Conservation (phyloP, 2,329 filamentous ascomycete species). For the Xylariaceae sp. region DNA sequence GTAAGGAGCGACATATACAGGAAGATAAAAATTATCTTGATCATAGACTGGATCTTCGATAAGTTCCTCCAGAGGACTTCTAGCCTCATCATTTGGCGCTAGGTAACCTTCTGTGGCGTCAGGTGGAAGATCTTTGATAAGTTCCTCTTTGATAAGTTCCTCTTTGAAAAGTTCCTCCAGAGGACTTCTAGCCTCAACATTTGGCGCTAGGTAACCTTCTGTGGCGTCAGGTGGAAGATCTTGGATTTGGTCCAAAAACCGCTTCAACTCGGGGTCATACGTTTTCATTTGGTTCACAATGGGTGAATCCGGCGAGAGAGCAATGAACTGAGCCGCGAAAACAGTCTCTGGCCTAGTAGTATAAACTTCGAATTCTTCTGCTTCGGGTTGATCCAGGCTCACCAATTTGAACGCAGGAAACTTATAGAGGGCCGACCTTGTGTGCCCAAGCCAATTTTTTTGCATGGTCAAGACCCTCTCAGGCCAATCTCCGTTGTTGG, state of each 20-base stretch:
- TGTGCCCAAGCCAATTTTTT: slow-evolving; percentile 85
- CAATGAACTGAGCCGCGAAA: slow-evolving; percentile 85
- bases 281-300: slow-evolving; percentile 64
- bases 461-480: slow-evolving; percentile 83
- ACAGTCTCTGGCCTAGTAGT: slow-evolving; percentile 86
- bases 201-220: slow-evolving; percentile 68
- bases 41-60: slow-evolving; percentile 52
- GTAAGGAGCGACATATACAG: slow-evolving; percentile 82
- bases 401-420: slow-evolving; percentile 61
- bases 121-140: slow-evolving; percentile 56
- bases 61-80: slow-evolving; percentile 66
- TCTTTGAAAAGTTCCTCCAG: slow-evolving; percentile 45
- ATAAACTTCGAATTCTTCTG: slow-evolving; percentile 68
- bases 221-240: slow-evolving; percentile 59
- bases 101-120: slow-evolving; percentile 70
- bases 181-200: slow-evolving; percentile 66
- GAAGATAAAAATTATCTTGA: slow-evolving; percentile 61
- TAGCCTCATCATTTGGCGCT: slow-evolving; percentile 62
- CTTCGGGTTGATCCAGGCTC: slow-evolving; percentile 26
- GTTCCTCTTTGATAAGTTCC: slow-evolving; percentile 59
- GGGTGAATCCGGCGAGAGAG: slow-evolving; percentile 73
- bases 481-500: slow-evolving; percentile 71
- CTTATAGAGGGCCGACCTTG: slow-evolving; percentile 70
- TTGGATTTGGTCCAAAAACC: too few species aligned
- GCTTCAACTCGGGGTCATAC: too few species aligned